phyloP scores from a whole-genome alignment of 2,329 filamentous ascomycete genomes.

The Hymenoscyphus fructigenus region DNA sequence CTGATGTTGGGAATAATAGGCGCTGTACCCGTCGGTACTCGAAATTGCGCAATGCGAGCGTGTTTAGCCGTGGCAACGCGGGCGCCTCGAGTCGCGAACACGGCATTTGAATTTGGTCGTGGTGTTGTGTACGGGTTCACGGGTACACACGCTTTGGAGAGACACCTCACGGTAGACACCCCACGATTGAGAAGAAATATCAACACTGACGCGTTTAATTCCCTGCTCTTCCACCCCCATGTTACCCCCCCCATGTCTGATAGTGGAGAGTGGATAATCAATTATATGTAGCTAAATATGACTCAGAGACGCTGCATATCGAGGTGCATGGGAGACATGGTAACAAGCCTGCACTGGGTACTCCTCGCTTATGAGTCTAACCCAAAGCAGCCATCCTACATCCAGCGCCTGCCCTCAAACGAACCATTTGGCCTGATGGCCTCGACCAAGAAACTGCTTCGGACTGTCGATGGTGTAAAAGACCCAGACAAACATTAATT shows the following conservation, averaged over 20 bases:
- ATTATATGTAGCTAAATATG: conserved; percentile 31
- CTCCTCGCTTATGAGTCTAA: neutral
- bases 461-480: conserved; percentile 17
- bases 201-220: conserved; percentile 5
- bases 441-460: conserved; percentile 37
- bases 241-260: conserved; percentile 6
- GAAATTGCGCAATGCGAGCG: neutral
- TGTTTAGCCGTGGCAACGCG: conserved; percentile 21
- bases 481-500: conserved; percentile 20
- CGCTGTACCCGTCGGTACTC: neutral
- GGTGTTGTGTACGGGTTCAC: neutral
- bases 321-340: conserved; percentile 16
- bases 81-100: conserved; percentile 21
- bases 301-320: conserved; percentile 36
- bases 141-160: neutral
- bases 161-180: neutral
- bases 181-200: neutral
- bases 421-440: conserved; percentile 34
- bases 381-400: conserved; percentile 21
- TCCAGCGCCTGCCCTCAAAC: conserved; percentile 33
- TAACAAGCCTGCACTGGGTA: neutral
- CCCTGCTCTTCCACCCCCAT: conserved; percentile 12
- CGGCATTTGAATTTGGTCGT: neutral
- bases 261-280: conserved; percentile 2
- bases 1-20: conserved; percentile 4